These are phyloP conservation scores for Saururus chinensis DNA, from an alignment of 164 flowering plant genomes.

Conservation along the genomic window DNA sequence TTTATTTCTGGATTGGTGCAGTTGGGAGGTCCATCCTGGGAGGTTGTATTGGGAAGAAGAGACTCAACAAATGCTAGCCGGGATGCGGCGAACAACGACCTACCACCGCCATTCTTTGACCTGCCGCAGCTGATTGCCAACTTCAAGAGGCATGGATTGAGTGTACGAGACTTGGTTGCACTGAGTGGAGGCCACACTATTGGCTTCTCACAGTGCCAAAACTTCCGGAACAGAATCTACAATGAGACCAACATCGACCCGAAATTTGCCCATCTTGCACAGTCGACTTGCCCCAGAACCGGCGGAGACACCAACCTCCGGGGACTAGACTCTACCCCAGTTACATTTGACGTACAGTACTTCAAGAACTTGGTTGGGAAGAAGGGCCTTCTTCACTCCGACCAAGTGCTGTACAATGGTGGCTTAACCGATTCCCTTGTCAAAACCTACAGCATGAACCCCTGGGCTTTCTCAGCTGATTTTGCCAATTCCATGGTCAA, in stretches of 20 bases:
- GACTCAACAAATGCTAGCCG: conserved; percentile 61
- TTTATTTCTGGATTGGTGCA: conserved; percentile 4
- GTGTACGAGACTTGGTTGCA: conserved; percentile 37
- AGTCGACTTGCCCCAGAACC: conserved; percentile 34
- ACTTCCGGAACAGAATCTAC: conserved; percentile 50
- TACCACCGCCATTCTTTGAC: conserved; percentile 53
- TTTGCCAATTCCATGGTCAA: neutral
- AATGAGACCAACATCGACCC: conserved; percentile 56
- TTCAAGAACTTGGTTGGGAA: conserved; percentile 31
- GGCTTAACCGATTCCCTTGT: conserved; percentile 31
- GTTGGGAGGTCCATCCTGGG: conserved; percentile 73
- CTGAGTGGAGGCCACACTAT: conserved; percentile 21
- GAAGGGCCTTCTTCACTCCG: conserved; percentile 54
- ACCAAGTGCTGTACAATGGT: conserved; percentile 43
- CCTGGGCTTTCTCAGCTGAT: neutral
- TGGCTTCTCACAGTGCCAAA: conserved; percentile 59
- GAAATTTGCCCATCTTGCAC: conserved; percentile 30
- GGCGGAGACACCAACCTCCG: conserved; percentile 46
- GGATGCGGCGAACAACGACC: conserved; percentile 42
- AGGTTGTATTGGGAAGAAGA: conserved; percentile 62
- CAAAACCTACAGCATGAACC: neutral
- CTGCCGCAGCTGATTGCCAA: conserved; percentile 34
- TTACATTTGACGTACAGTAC: conserved; percentile 41
- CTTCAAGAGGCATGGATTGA: conserved; percentile 14
- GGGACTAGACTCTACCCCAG: conserved; percentile 42